Conservation (phyloP, 805 yeast genomes). For the Ogataea trehaloabstinens region DNA sequence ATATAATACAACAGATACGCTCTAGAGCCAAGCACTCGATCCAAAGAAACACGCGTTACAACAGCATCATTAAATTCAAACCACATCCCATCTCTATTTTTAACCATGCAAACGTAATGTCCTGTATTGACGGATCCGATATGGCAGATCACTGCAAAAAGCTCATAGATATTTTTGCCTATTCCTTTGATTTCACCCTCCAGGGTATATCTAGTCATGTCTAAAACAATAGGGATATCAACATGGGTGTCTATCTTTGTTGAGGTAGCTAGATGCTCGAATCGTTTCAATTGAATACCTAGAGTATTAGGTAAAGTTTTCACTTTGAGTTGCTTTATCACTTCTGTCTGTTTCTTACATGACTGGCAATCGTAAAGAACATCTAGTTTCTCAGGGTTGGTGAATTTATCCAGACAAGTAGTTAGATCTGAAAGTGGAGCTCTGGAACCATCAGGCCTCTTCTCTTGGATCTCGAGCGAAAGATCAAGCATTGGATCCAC, state of each 20-base stretch:
- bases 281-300: conserved; percentile 80
- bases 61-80: conserved; percentile 87
- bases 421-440: conserved; percentile 38
- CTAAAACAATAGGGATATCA: conserved; percentile 66
- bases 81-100: conserved; percentile 77
- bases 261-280: conserved; percentile 59
- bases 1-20: conserved; percentile 82
- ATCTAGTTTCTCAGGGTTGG: conserved; percentile 74
- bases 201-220: conserved; percentile 60
- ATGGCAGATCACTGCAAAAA: conserved; percentile 85
- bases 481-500: conserved; percentile 89
- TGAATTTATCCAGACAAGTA: conserved; percentile 74
- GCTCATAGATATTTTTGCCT: conserved; percentile 55
- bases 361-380: conserved; percentile 65
- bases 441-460: conserved; percentile 22
- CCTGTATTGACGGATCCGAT: conserved; percentile 95
- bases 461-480: conserved; percentile 66
- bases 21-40: conserved; percentile 63
- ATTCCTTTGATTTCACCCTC: conserved; percentile 4
- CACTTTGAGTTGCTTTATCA: conserved; percentile 69
- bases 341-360: conserved; percentile 63
- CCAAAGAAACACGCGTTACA: conserved; percentile 61
- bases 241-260: conserved; percentile 77
- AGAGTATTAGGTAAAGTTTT: conserved; percentile 73
- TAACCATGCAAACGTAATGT: conserved; percentile 81